Base-by-base conservation (phyloP, 305 asterid species). In the Solanum hybrid region DNA sequence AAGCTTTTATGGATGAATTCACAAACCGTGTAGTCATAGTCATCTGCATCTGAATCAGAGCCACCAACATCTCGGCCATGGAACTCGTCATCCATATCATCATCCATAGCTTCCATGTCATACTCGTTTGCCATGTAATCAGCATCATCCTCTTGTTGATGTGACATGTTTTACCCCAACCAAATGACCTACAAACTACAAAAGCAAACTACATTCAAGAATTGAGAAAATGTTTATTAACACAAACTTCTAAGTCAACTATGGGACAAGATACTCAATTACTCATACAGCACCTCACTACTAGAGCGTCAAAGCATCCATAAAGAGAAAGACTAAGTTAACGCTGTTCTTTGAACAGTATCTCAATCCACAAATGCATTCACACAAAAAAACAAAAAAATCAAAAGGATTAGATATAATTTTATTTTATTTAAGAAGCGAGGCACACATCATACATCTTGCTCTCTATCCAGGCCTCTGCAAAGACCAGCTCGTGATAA, bases 11-110 rank as follows among this genome's bases (percentile, higher is more conserved):
- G 22, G 36, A 77, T 46, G 87, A n/a, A 28, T 57, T 39, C 34
- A 87, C 95, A 89, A 85, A 97, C 99, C 97, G 92, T 92, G 93
- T 51, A 51, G 75, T 93, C 99, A 90, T 92, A 93, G 82, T 95
- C 97, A 86, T 96, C 98, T 76, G 92, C 94, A 91, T 96, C 99
- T 88, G 99, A 95, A 92, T 96, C 98, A 61, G 98, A 95, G 89
- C 92, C 95, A 46, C 92, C 96, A 31, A 83, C 92, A 90, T 93
- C 96, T 87, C 92, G 91, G 57, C 89, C 95, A 31, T 82, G 92
- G 86, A 95, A 85, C 90, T 94, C 98, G 84, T 94, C 95, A 80
- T 51, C 88, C 88, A 96, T 92, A 89, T 95, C 95, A 89, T 94
- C 94, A 81, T 96, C 97, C 7, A 92, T 93, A 86, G 94, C 96